Conservation (phyloP, 2,329 filamentous ascomycete species). For the Zalaria obscura region DNA sequence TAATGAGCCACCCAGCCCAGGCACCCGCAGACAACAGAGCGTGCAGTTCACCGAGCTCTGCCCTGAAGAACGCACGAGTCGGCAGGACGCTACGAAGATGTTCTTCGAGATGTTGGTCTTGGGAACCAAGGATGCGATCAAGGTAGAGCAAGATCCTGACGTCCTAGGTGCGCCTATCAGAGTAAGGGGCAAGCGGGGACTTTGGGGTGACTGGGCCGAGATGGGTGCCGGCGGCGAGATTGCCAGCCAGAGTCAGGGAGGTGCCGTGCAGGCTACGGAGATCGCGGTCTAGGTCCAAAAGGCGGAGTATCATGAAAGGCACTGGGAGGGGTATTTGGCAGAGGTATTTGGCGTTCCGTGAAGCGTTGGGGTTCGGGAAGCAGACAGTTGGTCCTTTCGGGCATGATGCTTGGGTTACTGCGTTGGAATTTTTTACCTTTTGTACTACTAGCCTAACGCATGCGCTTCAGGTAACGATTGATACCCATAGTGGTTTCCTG, state of each 20-base stretch:
- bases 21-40: constrained; percentile 58
- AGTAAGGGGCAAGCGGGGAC: constrained; percentile 80
- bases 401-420: too few species aligned
- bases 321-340: too few species aligned
- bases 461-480: too few species aligned
- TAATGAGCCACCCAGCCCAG: constrained; percentile 49
- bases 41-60: constrained; percentile 87
- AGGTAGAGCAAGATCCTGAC: constrained; percentile 63
- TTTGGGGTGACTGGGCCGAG: constrained; percentile 96
- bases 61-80: constrained; percentile 65
- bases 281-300: too few species aligned
- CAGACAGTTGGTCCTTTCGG: too few species aligned
- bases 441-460: too few species aligned
- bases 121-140: constrained; percentile 94
- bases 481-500: too few species aligned
- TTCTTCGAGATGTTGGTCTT: constrained; percentile 96
- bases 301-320: too few species aligned
- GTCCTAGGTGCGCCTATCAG: constrained; percentile 67
- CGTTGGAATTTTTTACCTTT: too few species aligned
- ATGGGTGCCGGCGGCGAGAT: constrained; percentile 23
- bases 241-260: constrained; percentile 1
- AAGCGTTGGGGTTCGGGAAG: too few species aligned
- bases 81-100: constrained; percentile 95
- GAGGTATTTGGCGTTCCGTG: too few species aligned
- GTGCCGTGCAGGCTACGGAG: constrained; percentile 1